Evolutionary conservation across 2,329 filamentous ascomycete genomes (phyloP).

Genomic region (Laburnicola sp.): DNA sequence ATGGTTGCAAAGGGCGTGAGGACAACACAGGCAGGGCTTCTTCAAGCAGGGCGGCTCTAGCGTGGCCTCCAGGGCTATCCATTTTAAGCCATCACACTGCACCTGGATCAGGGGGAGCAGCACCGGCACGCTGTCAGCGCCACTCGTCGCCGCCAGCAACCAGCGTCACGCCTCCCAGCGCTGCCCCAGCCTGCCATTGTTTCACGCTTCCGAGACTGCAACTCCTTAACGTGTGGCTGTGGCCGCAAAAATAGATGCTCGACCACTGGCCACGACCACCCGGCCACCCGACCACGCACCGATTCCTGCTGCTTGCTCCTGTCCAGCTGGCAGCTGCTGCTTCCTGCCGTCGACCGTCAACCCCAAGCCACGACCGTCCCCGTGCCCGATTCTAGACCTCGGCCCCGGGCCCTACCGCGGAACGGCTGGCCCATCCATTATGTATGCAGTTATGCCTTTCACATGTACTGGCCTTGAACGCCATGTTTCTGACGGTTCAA

Average conservation of each 20-base stretch:
- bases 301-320: too few species aligned
- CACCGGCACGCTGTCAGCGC: conserved; percentile 6
- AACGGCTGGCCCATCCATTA: neutral
- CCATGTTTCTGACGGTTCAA: too few species aligned
- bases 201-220: too few species aligned
- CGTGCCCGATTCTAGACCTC: neutral
- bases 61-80: too few species aligned
- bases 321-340: neutral
- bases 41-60: neutral
- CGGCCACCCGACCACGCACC: too few species aligned
- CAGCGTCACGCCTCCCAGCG: neutral
- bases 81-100: too few species aligned
- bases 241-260: conserved; percentile 6
- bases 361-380: neutral
- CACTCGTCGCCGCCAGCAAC: conserved; percentile 1
- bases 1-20: conserved; percentile 8
- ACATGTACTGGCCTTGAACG: too few species aligned
- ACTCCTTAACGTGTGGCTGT: neutral
- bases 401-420: neutral
- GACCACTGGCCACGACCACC: neutral
- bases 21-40: neutral
- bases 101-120: neutral
- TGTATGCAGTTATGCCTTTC: too few species aligned
- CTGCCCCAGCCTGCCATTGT: too few species aligned
- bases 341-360: neutral